phyloP scores from a whole-genome alignment of 2,329 filamentous ascomycete genomes.

The Alternaria incomplexa region DNA sequence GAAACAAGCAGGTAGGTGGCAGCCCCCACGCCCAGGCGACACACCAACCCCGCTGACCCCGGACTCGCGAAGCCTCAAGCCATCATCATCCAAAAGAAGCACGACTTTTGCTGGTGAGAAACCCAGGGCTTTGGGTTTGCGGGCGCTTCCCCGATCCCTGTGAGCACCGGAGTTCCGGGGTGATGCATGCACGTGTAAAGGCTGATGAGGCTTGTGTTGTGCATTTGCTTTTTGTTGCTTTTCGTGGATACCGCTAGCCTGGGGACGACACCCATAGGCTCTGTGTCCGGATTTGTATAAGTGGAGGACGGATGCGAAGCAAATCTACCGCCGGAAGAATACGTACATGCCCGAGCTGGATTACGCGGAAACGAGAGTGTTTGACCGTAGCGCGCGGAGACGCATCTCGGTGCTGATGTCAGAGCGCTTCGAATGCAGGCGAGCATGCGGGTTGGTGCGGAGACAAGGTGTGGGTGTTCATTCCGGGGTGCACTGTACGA shows the following conservation, averaged over 20 bases:
- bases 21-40: constrained; percentile 19
- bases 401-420: constrained; percentile 22
- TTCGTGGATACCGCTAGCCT: constrained; percentile 22
- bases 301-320: constrained; percentile 13
- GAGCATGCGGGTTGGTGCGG: constrained; percentile 3
- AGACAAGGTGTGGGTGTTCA: constrained; percentile 19
- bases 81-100: constrained; percentile 18
- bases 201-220: constrained; percentile 8
- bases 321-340: constrained; percentile 23
- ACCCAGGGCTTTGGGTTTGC: constrained; percentile 30
- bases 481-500: constrained; percentile 19
- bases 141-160: constrained; percentile 29
- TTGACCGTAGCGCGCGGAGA: constrained; percentile 6
- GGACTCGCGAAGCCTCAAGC: constrained; percentile 13
- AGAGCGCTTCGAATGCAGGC: constrained; percentile 16
- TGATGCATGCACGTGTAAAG: constrained; percentile 19
- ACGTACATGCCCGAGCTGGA: constrained; percentile 4
- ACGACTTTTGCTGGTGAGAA: constrained; percentile 22
- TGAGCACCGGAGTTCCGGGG: constrained; percentile 15
- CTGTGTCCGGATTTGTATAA: constrained; percentile 9
- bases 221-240: constrained; percentile 23
- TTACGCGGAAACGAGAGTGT: constrained; percentile 11
- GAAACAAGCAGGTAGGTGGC: constrained; percentile 16
- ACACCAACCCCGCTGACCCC: constrained; percentile 20
- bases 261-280: constrained; percentile 5